Conservation (phyloP, 2,329 filamentous ascomycete species). For the Teratosphaeria epicoccoides region DNA sequence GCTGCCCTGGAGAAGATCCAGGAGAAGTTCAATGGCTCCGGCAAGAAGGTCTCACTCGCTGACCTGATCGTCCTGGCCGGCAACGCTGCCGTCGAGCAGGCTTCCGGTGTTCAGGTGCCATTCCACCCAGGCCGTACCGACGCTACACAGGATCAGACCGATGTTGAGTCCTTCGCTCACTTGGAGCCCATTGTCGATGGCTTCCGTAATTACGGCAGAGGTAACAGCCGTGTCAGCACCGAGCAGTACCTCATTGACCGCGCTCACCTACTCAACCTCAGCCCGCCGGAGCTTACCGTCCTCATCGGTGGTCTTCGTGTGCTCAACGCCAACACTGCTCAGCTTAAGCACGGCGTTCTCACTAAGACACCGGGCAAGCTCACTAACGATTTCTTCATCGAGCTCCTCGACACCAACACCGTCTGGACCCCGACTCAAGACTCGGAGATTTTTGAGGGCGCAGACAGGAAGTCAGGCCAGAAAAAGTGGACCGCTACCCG, state of each 20-base stretch:
- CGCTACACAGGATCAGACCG: slow-evolving; percentile 61
- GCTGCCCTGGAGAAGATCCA: slow-evolving; percentile 53
- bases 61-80: slow-evolving; percentile 71
- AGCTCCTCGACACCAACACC: slow-evolving; percentile 58
- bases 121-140: slow-evolving; percentile 66
- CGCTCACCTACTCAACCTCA: slow-evolving; percentile 59
- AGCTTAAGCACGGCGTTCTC: slow-evolving; percentile 55
- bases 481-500: slow-evolving; percentile 62
- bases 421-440: slow-evolving; percentile 49
- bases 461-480: slow-evolving; percentile 53
- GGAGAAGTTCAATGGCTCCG: slow-evolving; percentile 50
- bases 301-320: slow-evolving; percentile 62
- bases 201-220: slow-evolving; percentile 68
- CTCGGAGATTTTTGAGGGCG: slow-evolving; percentile 52
- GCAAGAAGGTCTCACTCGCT: slow-evolving; percentile 67
- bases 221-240: slow-evolving; percentile 48
- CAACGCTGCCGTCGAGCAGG: slow-evolving; percentile 60
- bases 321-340: slow-evolving; percentile 61
- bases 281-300: slow-evolving; percentile 59
- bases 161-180: slow-evolving; percentile 51
- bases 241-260: slow-evolving; percentile 64
- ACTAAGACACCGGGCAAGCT: slow-evolving; percentile 57
- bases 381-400: slow-evolving; percentile 74
- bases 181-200: slow-evolving; percentile 62
- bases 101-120: slow-evolving; percentile 52